Base-by-base conservation (phyloP, 2,329 filamentous ascomycete genomes). In the Arthrocladium fulminans region DNA sequence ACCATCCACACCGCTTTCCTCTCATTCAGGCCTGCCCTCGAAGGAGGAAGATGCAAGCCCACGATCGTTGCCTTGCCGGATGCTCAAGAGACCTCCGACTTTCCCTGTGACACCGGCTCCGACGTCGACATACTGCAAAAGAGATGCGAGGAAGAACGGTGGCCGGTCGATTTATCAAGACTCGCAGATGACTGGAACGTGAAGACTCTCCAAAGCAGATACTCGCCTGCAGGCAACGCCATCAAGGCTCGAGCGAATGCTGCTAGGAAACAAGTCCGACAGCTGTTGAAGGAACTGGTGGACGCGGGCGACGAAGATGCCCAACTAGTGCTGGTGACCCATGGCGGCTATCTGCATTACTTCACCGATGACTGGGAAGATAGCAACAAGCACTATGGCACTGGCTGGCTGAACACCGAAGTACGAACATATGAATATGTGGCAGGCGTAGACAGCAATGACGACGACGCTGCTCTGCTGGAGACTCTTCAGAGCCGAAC, bases 341-440 rank as follows among this genome's bases (percentile, higher is more conserved):
- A 94, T 59, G 88, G 88, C 1, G 86, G 84, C 1, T 85, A 89
- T 57, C 63, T 94, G 59, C 88, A 95, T 64, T 94, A 87, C 59
- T 69, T 95, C 54, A 92, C 86, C 0, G 79, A 88, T 56, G 88
- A 94, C 60, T 94, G 82, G 79, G 72, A 79, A 47, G 84, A 80
- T 35, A 74, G 58, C 58, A 25, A 46, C 38, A 54, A 50, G 30
- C 25, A 51, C 22, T 40, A 39, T 12, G 55, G 55, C 25, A 88
- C 84, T 8, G 82, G 79, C 4, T 89, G 85, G 86, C 61, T 64
- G 7, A 89, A 89, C 63, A 82, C 82, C 45, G 84, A 89, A 66
- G 81, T 72, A 61, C 78, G 85, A 50, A 79, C 79, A 3, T 88
- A 81, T 63, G 68, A 72, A 41, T 87, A 88, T 61, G 71, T 65